Conservation (phyloP, 2,329 filamentous ascomycete genomes). For the Eutypa lata region DNA sequence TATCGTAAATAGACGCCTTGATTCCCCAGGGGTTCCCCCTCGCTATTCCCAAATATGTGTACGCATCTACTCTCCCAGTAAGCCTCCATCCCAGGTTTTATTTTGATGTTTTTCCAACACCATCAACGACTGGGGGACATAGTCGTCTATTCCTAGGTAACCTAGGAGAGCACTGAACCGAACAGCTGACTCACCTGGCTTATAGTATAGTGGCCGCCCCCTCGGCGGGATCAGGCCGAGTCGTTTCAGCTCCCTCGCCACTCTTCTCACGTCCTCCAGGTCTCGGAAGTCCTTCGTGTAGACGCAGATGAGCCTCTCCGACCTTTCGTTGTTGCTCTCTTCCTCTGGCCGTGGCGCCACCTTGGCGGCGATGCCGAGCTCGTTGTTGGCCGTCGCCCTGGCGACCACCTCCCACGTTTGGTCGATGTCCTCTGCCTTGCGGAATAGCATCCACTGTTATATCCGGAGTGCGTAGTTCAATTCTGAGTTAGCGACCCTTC, state of each 20-base stretch:
- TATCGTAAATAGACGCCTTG: slow-evolving; percentile 55
- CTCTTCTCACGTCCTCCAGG: slow-evolving; percentile 63
- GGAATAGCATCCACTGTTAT: slow-evolving; percentile 70
- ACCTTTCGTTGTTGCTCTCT: slow-evolving; percentile 39
- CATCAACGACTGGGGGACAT: too few species aligned
- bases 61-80: slow-evolving; percentile 51
- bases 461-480: not conserved
- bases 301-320: slow-evolving; percentile 64
- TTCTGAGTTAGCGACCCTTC: not conserved
- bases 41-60: slow-evolving; percentile 63
- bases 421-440: slow-evolving; percentile 50
- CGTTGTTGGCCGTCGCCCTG: slow-evolving; percentile 62
- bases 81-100: not conserved
- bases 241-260: slow-evolving; percentile 60
- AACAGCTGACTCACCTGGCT: slow-evolving; percentile 53
- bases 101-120: too few species aligned
- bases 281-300: slow-evolving; percentile 77
- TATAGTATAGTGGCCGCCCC: slow-evolving; percentile 68
- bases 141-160: too few species aligned
- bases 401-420: slow-evolving; percentile 65
- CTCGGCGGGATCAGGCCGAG: slow-evolving; percentile 55
- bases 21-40: slow-evolving; percentile 61
- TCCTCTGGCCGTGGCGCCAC: slow-evolving; percentile 54
- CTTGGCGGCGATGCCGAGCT: slow-evolving; percentile 72
- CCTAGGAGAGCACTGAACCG: not conserved